Evolutionary conservation across 1,139 yeast genomes (phyloP).

Genomic region (Yamadazyma blattariae): DNA sequence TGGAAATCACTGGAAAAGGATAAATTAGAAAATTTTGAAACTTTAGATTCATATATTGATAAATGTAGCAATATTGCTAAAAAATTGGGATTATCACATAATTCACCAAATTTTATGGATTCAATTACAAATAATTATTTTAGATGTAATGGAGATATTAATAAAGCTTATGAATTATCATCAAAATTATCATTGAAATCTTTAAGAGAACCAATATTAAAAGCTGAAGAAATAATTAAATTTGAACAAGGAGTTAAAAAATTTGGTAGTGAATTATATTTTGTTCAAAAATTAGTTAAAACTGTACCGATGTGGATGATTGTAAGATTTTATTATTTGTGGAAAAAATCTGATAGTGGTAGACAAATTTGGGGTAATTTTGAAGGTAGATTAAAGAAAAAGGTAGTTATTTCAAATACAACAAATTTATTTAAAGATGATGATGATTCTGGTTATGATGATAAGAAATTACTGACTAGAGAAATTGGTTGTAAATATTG

Average conservation of each 20-base stretch:
- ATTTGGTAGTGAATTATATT: slow-evolving; percentile 78
- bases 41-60: slow-evolving; percentile 53
- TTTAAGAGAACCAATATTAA: slow-evolving; percentile 74
- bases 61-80: slow-evolving; percentile 58
- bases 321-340: slow-evolving; percentile 80
- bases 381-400: slow-evolving; percentile 66
- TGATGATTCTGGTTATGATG: slow-evolving; percentile 70
- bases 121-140: slow-evolving; percentile 57
- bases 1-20: slow-evolving; percentile 57
- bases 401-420: slow-evolving; percentile 29
- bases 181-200: slow-evolving; percentile 50
- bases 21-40: slow-evolving; percentile 25
- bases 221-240: slow-evolving; percentile 55
- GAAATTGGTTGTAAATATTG: slow-evolving; percentile 66
- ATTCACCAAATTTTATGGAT: slow-evolving; percentile 80
- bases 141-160: slow-evolving; percentile 48
- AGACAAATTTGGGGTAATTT: slow-evolving; percentile 78
- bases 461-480: slow-evolving; percentile 42
- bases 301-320: slow-evolving; percentile 73
- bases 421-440: slow-evolving; percentile 55
- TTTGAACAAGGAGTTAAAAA: slow-evolving; percentile 76
- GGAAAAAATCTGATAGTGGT: slow-evolving; percentile 87
- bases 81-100: slow-evolving; percentile 43
- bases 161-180: slow-evolving; percentile 39
- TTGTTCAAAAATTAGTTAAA: slow-evolving; percentile 65